phyloP scores from a whole-genome alignment of 2,329 filamentous ascomycete genomes.

The Aspergillus sergii region DNA sequence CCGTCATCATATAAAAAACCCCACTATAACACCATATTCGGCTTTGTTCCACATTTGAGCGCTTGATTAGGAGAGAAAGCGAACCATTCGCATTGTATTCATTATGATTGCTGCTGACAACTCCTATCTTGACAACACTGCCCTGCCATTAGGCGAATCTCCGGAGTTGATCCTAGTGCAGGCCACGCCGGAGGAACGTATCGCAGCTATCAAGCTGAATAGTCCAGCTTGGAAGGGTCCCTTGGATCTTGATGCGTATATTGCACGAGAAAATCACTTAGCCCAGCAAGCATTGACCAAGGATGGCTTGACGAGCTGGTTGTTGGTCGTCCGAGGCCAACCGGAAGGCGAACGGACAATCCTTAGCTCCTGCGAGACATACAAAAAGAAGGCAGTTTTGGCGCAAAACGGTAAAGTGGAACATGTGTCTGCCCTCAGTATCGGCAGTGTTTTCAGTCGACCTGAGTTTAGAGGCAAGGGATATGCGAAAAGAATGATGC shows the following conservation, averaged over 20 bases:
- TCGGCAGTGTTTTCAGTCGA: constrained; percentile 79
- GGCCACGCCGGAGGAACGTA: constrained; percentile 57
- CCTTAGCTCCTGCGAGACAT: constrained; percentile 62
- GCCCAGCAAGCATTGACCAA: constrained; percentile 54
- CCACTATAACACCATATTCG: too few relatives aligned
- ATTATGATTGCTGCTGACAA: constrained; percentile 41
- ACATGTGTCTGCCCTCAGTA: constrained; percentile 65
- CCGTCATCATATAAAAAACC: not conserved
- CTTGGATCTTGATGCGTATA: constrained; percentile 57
- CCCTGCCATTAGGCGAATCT: constrained; percentile 53
- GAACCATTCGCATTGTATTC: not conserved
- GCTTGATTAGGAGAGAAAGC: not conserved
- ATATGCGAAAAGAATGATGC: constrained; percentile 77
- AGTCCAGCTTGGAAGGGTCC: constrained; percentile 61
- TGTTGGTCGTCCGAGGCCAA: constrained; percentile 54
- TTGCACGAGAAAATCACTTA: constrained; percentile 59
- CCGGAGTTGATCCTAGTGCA: constrained; percentile 56
- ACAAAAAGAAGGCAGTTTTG: constrained; percentile 44
- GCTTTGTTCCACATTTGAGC: not conserved
- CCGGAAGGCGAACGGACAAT: constrained; percentile 47
- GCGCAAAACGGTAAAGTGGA: constrained; percentile 58
- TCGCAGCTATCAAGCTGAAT: constrained; percentile 57
- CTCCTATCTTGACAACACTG: constrained; percentile 16
- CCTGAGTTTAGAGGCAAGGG: constrained; percentile 68
- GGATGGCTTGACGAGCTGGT: constrained; percentile 62